phyloP scores from a whole-genome alignment of 2,329 filamentous ascomycete genomes.

The Neobulgaria alba region DNA sequence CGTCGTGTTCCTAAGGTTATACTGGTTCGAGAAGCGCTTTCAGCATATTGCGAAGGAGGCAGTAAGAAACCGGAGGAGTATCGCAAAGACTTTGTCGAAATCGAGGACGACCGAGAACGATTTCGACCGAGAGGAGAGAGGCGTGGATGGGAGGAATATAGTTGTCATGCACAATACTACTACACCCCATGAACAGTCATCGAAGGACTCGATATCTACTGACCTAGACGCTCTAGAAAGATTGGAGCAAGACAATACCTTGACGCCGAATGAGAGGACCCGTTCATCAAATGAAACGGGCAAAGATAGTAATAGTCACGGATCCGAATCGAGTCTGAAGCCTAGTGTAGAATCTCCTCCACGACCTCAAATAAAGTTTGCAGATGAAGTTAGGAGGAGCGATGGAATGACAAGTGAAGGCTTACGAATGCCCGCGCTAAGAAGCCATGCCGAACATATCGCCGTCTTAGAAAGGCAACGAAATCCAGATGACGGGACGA shows the following conservation, averaged over 20 bases:
- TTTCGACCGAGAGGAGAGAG: slow-evolving; percentile 36
- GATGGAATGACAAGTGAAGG: slow-evolving; percentile 45
- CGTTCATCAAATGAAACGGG: slow-evolving; percentile 13
- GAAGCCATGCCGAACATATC: slow-evolving; percentile 70
- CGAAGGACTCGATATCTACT: slow-evolving; percentile 45
- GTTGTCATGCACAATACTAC: slow-evolving; percentile 53
- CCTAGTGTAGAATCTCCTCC: slow-evolving; percentile 5
- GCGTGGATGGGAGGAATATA: slow-evolving; percentile 59
- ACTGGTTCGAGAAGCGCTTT: slow-evolving; percentile 98
- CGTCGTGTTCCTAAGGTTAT: slow-evolving; percentile 86
- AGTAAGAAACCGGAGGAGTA: slow-evolving; percentile 52
- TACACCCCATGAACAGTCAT: slow-evolving; percentile 43
- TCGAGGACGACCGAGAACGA: slow-evolving; percentile 40
- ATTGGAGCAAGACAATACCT: slow-evolving; percentile 13
- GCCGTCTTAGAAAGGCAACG: slow-evolving; percentile 81
- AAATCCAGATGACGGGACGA: slow-evolving; percentile 59
- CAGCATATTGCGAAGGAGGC: slow-evolving; percentile 73
- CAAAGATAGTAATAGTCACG: slow-evolving; percentile 8
- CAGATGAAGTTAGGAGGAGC: slow-evolving; percentile 53
- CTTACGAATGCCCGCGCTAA: slow-evolving; percentile 40
- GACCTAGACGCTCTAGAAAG: slow-evolving; percentile 6
- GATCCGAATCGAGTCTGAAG: slow-evolving; percentile 11
- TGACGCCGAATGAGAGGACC: slow-evolving; percentile 11
- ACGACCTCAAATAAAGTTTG: slow-evolving; percentile 51
- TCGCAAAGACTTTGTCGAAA: slow-evolving; percentile 53